Conservation (phyloP, 2,329 filamentous ascomycete species). For the Hypoxylon sp. region DNA sequence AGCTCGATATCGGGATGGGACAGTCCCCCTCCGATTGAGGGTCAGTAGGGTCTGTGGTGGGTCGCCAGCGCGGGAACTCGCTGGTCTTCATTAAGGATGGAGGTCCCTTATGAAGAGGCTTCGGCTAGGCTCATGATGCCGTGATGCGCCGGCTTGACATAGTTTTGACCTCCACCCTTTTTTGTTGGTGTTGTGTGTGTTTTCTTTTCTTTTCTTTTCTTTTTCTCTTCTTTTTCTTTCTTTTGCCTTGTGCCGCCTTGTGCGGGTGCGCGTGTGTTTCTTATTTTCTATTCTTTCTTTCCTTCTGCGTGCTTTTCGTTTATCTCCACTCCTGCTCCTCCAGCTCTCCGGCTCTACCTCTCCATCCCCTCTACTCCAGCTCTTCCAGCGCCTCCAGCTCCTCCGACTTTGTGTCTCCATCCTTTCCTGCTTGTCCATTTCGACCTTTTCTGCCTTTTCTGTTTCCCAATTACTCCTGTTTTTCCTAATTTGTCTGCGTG, state of each 20-base stretch:
- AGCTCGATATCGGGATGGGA: constrained; percentile 11
- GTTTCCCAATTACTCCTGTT: too few species aligned
- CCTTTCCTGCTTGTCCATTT: not conserved
- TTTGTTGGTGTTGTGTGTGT: not conserved
- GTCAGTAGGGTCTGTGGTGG: constrained; percentile 27
- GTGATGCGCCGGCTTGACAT: constrained; percentile 8
- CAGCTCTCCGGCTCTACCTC: not conserved
- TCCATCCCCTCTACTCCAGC: not conserved
- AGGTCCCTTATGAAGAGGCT: constrained; percentile 9
- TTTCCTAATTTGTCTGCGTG: too few species aligned
- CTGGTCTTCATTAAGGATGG: constrained; percentile 18
- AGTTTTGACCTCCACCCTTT: constrained; percentile 5
- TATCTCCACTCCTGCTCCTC: not conserved
- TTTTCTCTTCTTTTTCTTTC: not conserved
- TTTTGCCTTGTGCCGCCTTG: not conserved
- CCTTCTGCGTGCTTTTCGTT: not conserved
- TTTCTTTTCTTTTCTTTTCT: not conserved
- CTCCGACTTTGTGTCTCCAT: not conserved
- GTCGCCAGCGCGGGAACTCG: constrained; percentile 22
- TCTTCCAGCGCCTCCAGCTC: not conserved
- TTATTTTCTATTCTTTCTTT: not conserved
- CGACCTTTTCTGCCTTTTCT: too few species aligned
- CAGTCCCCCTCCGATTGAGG: constrained; percentile 19
- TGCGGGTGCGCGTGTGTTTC: not conserved
- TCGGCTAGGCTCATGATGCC: constrained; percentile 23